A percentile compares a stretch with the other conserved stretches of the same genome.
phyloP scores from a whole-genome alignment of 352 stramenopile genomes.

The Pythium aquatile region DNA sequence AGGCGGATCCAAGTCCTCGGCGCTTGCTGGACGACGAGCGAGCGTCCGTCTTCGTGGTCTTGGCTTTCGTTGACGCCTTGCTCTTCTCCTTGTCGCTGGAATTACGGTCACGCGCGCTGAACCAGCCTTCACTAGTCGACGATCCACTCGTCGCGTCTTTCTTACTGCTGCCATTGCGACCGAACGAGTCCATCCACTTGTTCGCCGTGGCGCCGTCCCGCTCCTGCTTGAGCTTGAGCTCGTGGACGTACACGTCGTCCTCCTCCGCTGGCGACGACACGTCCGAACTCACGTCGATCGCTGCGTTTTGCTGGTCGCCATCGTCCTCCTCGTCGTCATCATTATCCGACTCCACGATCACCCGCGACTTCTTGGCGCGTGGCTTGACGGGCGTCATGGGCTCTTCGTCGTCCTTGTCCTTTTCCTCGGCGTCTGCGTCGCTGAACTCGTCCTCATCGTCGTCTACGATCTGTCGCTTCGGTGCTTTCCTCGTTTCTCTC shows the following conservation, averaged over 20 bases:
- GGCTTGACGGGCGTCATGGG: conserved; percentile 36
- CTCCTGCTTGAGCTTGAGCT: conserved; percentile 37
- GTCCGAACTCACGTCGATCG: conserved; percentile 34
- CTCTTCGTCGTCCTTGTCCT: conserved; percentile 37
- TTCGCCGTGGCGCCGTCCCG: conserved; percentile 17
- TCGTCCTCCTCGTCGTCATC: conserved; percentile 34
- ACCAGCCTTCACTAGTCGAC: conserved; percentile 22
- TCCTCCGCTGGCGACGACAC: conserved; percentile 46
- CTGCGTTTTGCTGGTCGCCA: conserved; percentile 8
- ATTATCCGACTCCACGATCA: conserved; percentile 64
- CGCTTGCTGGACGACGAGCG: conserved; percentile 6
- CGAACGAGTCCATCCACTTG: conserved; percentile 65
- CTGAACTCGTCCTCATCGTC: conserved; percentile 29
- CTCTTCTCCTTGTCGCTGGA: conserved; percentile 3
- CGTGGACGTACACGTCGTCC: conserved; percentile 34
- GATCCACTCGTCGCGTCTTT: not conserved
- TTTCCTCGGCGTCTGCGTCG: conserved; percentile 31
- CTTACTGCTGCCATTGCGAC: conserved; percentile 13
- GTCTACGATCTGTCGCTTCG: conserved; percentile 32
- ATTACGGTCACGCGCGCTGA: conserved; percentile 23
- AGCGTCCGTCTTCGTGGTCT: not conserved
- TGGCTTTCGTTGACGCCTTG: not conserved
- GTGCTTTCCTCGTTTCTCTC: conserved; percentile 26
- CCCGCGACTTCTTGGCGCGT: conserved; percentile 46
- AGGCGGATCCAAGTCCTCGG: not conserved